These are phyloP conservation scores for Albugo laibachii DNA, from an alignment of 352 stramenopile species.

Conservation along the genomic window DNA sequence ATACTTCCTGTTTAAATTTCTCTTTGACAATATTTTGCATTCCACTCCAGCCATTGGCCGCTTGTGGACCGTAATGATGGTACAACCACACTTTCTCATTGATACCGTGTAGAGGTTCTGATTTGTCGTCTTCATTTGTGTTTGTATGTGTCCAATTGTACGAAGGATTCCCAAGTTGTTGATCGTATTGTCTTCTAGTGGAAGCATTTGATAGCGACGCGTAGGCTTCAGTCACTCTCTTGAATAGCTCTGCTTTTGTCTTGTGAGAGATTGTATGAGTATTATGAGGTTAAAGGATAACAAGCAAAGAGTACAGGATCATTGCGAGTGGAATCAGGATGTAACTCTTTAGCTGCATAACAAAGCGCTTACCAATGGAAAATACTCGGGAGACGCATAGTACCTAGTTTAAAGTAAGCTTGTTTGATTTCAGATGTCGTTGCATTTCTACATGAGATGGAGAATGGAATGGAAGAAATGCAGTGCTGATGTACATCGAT, in stretches of 20 bases:
- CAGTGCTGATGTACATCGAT: too few relatives aligned
- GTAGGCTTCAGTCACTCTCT: constrained; percentile 62
- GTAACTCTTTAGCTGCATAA: constrained; percentile 38
- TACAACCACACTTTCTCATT: constrained; percentile 70
- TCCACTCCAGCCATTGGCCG: neutral
- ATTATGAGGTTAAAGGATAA: neutral
- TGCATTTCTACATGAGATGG: constrained; percentile 22
- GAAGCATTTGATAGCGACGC: constrained; percentile 44
- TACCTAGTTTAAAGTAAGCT: constrained; percentile 61
- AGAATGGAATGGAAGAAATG: too few relatives aligned
- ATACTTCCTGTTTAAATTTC: constrained; percentile 35
- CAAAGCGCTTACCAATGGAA: too few relatives aligned
- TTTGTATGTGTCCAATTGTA: constrained; percentile 32
- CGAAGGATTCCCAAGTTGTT: constrained; percentile 4
- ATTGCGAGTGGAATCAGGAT: constrained; percentile 73
- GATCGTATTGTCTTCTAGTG: constrained; percentile 42
- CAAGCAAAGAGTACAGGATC: constrained; percentile 15
- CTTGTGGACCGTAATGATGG: constrained; percentile 53
- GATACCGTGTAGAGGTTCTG: constrained; percentile 41
- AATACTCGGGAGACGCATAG: neutral
- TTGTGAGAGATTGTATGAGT: constrained; percentile 1
- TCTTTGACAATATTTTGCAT: constrained; percentile 35
- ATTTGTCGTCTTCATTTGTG: constrained; percentile 12
- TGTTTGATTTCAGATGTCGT: constrained; percentile 57
- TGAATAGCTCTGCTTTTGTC: constrained; percentile 38